Base-by-base conservation (phyloP, 768 basidiomycete genomes). In the Lactifluus subvellereus region DNA sequence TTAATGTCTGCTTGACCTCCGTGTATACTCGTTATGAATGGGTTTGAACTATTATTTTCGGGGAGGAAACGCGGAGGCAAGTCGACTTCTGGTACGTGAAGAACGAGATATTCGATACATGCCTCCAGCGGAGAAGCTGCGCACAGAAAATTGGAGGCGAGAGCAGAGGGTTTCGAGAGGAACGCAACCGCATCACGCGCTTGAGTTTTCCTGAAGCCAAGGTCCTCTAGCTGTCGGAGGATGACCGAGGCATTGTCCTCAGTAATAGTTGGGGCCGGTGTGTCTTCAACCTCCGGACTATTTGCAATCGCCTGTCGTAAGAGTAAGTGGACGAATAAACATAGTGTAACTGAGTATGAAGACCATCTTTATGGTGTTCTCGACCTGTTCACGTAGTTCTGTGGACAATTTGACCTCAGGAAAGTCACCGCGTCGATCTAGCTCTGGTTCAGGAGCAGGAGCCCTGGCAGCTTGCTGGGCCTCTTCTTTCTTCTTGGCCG, bases 391-490 rank as follows among this genome's bases (percentile, higher is more conserved):
- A 37, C 95, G 80, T 52, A 96, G 77, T 18, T 75, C 75, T 9
- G 79, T 77, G 0, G 89, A 86, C 93, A 98, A 94, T 70, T 82
- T 87, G 22, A 94, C 92, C 71, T 96, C 94, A 10, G 84, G 85
- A 14, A 76, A 79, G 57, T 78, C 74, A 13, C 75, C 72, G 57
- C 80, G 83, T 66, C 80, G 78, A 2, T 69, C 68, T 1, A 77
- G 74, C 16, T 66, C 45, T 52, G 32, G 66, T 59, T 2, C 67
- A 57, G 42, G 59, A 66, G 30, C 65, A 42, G 45, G 52, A 52
- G 40, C 32, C 47, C 27, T 52, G 54, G 16, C 68, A 37, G 61
- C 68, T 62, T 71, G 61, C 48, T 68, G 56, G n/a, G 69, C 62
- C 72, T 70, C 77, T 76, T 74, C 73, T 54, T 66, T 70, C 61